Percentiles rank a stretch among this genome's conserved stretches.
Evolutionary conservation across 768 basidiomycete genomes (phyloP).

Genomic region (Agrocybe pediades): DNA sequence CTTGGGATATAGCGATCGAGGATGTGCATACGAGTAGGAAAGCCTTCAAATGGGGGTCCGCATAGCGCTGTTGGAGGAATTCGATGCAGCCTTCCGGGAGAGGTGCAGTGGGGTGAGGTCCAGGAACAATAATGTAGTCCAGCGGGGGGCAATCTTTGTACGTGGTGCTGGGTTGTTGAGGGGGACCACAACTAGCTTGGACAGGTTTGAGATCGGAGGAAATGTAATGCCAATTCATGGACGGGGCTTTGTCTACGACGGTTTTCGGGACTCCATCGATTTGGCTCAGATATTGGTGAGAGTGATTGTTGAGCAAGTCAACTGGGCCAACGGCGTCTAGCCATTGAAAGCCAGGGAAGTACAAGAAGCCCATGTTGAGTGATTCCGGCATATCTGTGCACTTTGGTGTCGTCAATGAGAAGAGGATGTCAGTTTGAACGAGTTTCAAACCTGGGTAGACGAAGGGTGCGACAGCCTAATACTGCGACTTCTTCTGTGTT

Average conservation of each 20-base stretch:
- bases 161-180: constrained; percentile 19
- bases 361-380: constrained; percentile 18
- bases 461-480: no score
- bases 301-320: constrained; percentile 24
- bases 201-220: constrained; percentile 16
- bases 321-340: constrained; percentile 24
- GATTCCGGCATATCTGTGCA: not conserved
- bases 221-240: constrained; percentile 27
- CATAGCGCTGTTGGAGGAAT: constrained; percentile 20
- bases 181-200: constrained; percentile 18
- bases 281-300: not conserved
- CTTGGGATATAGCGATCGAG: constrained; percentile 18
- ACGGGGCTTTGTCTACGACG: constrained; percentile 17
- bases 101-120: constrained; percentile 12
- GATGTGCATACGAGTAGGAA: constrained; percentile 24
- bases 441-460: no score
- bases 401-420: no score
- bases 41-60: constrained; percentile 16
- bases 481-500: no score
- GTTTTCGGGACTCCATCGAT: not conserved
- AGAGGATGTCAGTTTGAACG: no score
- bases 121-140: constrained; percentile 27
- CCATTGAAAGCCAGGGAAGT: constrained; percentile 20
- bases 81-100: constrained; percentile 15
- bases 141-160: constrained; percentile 22